A percentile compares a stretch with the other conserved stretches of the same genome.
Evolutionary conservation across 2,329 filamentous ascomycete genomes (phyloP).

Genomic region (Aspergillus luchuensis): DNA sequence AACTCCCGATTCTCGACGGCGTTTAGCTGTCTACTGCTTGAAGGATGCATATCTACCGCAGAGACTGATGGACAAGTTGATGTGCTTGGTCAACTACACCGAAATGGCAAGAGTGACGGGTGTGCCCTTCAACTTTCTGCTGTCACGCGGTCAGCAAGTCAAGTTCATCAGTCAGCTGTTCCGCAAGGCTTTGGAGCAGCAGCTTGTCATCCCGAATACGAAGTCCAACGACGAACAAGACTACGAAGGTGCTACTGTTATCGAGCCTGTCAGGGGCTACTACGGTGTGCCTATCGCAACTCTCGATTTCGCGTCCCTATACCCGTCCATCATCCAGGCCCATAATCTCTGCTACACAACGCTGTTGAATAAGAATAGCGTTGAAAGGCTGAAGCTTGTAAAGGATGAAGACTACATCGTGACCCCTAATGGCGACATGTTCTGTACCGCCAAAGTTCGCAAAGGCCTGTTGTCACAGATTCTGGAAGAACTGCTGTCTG

Average conservation of each 20-base stretch:
- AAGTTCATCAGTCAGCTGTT: conserved; percentile 98
- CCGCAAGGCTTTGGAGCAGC: conserved; percentile 89
- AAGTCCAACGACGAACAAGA: conserved; percentile 77
- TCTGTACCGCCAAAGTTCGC: conserved; percentile 82
- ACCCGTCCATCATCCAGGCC: conserved; percentile 97
- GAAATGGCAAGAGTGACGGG: conserved; percentile 99
- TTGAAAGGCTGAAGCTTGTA: conserved; percentile 74
- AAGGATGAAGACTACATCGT: conserved; percentile 96
- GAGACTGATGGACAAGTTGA: conserved; percentile 92
- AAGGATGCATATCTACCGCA: conserved; percentile 97
- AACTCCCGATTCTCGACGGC: conserved; percentile 85
- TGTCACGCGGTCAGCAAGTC: conserved; percentile 91
- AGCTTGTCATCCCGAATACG: conserved; percentile 90
- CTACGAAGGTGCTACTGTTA: conserved; percentile 97
- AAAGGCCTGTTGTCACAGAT: conserved; percentile 94
- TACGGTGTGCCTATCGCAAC: conserved; percentile 95
- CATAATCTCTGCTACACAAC: conserved; percentile 99
- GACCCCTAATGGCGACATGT: conserved; percentile 91
- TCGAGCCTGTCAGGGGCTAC: conserved; percentile 89
- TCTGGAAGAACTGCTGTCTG: conserved; percentile 86
- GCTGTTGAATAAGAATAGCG: conserved; percentile 73
- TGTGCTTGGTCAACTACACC: conserved; percentile 97
- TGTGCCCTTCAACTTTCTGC: conserved; percentile 92
- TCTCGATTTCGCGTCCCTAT: conserved; percentile 96
- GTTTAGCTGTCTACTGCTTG: conserved; percentile 91